phyloP scores from a whole-genome alignment of 768 basidiomycete species.

The Agrocybe chaxingu region DNA sequence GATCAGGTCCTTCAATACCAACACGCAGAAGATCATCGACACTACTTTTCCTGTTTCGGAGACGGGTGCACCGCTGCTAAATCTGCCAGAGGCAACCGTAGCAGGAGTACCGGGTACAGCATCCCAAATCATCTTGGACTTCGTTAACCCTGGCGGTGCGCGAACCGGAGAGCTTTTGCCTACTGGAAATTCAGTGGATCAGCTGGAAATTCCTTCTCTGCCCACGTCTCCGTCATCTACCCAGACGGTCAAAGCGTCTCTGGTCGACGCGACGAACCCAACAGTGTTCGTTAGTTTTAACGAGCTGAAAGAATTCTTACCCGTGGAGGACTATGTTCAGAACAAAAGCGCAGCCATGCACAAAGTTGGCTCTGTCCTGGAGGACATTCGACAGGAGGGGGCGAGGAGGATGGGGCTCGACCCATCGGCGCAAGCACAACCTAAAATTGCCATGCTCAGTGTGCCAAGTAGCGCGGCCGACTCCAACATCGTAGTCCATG shows the following conservation, averaged over 20 bases:
- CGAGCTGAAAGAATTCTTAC: constrained; percentile 39
- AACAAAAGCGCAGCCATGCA: constrained; percentile 22
- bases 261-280: constrained; percentile 75
- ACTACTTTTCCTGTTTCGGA: constrained; percentile 62
- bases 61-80: constrained; percentile 37
- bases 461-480: constrained; percentile 24
- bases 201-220: constrained; percentile 28
- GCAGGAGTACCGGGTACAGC: constrained; percentile 69
- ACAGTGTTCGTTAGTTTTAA: constrained; percentile 55
- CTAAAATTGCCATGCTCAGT: constrained; percentile 62
- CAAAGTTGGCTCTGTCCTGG: constrained; percentile 34
- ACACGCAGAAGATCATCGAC: constrained; percentile 66
- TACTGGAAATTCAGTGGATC: constrained; percentile 47
- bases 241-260: constrained; percentile 37
- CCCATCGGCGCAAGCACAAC: constrained; percentile 60
- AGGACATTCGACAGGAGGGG: constrained; percentile 51
- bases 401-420: constrained; percentile 64
- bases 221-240: constrained; percentile 9
- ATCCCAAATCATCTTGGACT: constrained; percentile 64
- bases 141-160: constrained; percentile 63
- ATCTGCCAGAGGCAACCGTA: constrained; percentile 49
- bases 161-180: constrained; percentile 72
- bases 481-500: constrained; percentile 49
- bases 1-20: constrained; percentile 66
- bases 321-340: constrained; percentile 33